A percentile compares a stretch with the other conserved stretches of the same genome.
These are phyloP conservation scores for Boletus insuetus DNA, from an alignment of 768 basidiomycete genomes.

Conservation along the genomic window DNA sequence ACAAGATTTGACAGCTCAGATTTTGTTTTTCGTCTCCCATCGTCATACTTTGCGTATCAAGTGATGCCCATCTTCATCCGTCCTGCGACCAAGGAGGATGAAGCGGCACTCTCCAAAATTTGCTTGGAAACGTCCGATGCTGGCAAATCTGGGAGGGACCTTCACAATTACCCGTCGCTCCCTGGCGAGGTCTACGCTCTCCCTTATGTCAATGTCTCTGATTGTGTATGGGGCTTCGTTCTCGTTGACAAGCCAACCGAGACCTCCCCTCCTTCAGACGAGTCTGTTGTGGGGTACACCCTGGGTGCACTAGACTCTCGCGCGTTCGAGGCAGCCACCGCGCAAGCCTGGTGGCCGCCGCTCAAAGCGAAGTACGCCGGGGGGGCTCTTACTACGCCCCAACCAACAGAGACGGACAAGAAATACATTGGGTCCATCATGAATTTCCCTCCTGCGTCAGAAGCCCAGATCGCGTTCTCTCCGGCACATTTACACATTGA, in stretches of 20 bases:
- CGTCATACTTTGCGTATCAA: background rate
- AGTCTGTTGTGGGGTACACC: slow-evolving; percentile 65
- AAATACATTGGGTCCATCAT: slow-evolving; percentile 37
- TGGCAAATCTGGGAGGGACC: slow-evolving; percentile 59
- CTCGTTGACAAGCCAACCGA: slow-evolving; percentile 47
- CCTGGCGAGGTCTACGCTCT: slow-evolving; percentile 72
- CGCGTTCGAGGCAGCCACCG: slow-evolving; percentile 54
- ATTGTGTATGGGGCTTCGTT: slow-evolving; percentile 67
- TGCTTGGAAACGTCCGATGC: slow-evolving; percentile 75
- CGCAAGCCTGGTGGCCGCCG: slow-evolving; percentile 63
- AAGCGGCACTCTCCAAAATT: slow-evolving; percentile 58
- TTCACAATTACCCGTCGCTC: slow-evolving; percentile 62
- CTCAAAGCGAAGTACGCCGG: slow-evolving; percentile 54
- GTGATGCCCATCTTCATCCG: slow-evolving; percentile 50
- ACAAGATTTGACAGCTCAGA: background rate
- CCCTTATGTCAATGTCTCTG: slow-evolving; percentile 69
- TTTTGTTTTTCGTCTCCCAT: background rate
- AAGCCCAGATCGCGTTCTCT: slow-evolving; percentile 59
- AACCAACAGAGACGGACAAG: slow-evolving; percentile 22
- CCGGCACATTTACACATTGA: slow-evolving; percentile 78
- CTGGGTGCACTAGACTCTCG: slow-evolving; percentile 68
- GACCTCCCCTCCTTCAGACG: slow-evolving; percentile 27
- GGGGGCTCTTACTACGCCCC: slow-evolving; percentile 9
- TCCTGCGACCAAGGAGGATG: slow-evolving; percentile 52
- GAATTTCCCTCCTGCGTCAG: slow-evolving; percentile 39